A percentile compares a stretch with the other conserved stretches of the same genome.
Evolutionary conservation across 306 rosid genomes (phyloP).

Genomic region (Pueraria montana): DNA sequence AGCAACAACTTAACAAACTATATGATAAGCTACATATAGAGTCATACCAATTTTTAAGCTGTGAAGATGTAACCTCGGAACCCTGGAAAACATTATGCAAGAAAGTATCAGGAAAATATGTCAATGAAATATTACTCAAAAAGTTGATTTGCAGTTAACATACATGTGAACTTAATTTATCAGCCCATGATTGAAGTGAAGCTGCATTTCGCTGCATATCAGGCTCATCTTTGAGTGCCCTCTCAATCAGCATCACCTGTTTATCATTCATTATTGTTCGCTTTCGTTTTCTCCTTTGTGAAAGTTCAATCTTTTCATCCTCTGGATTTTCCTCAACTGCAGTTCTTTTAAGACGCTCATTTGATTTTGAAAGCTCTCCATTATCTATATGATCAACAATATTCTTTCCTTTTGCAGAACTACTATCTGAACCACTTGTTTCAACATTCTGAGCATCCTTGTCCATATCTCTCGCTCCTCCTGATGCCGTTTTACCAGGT

Average conservation of each 20-base stretch:
- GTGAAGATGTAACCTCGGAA: constrained; percentile 85
- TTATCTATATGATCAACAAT: constrained; percentile 59
- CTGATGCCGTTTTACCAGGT: constrained; percentile 57
- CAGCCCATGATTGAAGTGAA: constrained; percentile 83
- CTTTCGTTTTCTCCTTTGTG: constrained; percentile 85
- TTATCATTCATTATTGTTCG: constrained; percentile 91
- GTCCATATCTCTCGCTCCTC: constrained; percentile 58
- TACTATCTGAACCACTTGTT: constrained; percentile 90
- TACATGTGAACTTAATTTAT: constrained; percentile 78
- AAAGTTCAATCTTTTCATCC: constrained; percentile 74
- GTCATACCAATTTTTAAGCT: constrained; percentile 89
- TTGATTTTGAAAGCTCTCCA: constrained; percentile 63
- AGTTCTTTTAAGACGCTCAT: constrained; percentile 55
- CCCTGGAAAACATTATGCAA: constrained; percentile 73
- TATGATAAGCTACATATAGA: background rate
- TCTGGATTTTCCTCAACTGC: constrained; percentile 65
- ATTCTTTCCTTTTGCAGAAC: constrained; percentile 77
- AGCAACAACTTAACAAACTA: constrained; percentile 22
- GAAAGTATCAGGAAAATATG: constrained; percentile 51
- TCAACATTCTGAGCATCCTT: constrained; percentile 82
- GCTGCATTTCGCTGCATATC: constrained; percentile 92
- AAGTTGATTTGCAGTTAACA: constrained; percentile 50
- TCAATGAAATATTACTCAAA: constrained; percentile 26
- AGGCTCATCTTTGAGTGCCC: constrained; percentile 85
- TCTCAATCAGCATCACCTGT: constrained; percentile 76